Evolutionary conservation across 495 filamentous ascomycete species (phyloP), one percentile per base, ranked within the genome.

Genomic region (Penicillium alfredii): DNA sequence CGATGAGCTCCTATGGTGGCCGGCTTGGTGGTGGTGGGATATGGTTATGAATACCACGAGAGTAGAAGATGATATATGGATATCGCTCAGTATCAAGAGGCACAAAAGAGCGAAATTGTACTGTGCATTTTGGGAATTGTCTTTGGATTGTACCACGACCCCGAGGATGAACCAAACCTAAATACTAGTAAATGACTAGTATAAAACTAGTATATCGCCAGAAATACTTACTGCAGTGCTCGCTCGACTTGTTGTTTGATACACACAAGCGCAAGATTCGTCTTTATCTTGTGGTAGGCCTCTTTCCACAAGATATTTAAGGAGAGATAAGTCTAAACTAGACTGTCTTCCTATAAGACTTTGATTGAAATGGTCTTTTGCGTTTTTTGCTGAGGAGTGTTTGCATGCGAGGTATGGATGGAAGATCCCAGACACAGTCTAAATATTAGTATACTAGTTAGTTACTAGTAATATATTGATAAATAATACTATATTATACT

Each of bases 61-160:
- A 34, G 19, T 34, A 34, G 18, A 34, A 34, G 8, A 34, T 34
- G 1, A 13, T 13, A 23, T 34, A 34, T 23, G 18, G 31, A 34
- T 34, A 12, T 13, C 7, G n/a, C 13, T 22, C 18, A 10, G 24
- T 4, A 22, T 34, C 19, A 6, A 22, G 17, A 3, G 18, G 16
- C 12, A 34, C 24, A 23, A 34, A 34, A 9, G 15, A 18, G 24
- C 33, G 26, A 29, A 29, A 29, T 29, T 11, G 26, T 7, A 29
- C 26, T 12, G 10, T 5, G 14, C 26, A 29, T n/a, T 4, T 4
- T 6, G 26, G 26, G 11, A 29, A 29, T 7, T 29, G 6, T 7
- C n/a, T 29, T 5, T n/a, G 10, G 11, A 29, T 29, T 12, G 10
- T 29, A 4, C 26, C 26, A 4, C 26, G 26, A 5, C 26, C 26